Conservation (phyloP, 306 rosid species). For the Dryas drummondii region DNA sequence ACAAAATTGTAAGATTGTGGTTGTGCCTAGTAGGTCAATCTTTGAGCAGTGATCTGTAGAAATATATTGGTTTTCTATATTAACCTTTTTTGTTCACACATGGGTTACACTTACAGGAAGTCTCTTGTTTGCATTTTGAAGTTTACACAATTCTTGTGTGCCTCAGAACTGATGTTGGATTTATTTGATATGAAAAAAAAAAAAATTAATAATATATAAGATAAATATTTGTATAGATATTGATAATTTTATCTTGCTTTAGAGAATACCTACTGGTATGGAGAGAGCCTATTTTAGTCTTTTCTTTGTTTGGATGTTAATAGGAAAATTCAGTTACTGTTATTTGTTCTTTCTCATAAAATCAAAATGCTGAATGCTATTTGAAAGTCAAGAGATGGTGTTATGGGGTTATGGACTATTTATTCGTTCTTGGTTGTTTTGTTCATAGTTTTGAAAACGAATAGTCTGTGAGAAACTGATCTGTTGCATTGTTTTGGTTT, state of each 20-base stretch:
- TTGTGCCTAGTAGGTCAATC: neutral
- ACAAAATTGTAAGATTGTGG: neutral
- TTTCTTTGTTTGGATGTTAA: neutral
- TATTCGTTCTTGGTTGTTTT: neutral
- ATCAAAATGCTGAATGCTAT: neutral
- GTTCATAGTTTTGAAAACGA: neutral
- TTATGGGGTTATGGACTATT: neutral
- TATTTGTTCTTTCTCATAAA: neutral
- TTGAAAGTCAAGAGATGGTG: neutral
- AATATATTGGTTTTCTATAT: neutral
- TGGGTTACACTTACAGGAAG: neutral
- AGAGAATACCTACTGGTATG: neutral
- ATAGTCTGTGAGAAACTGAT: neutral
- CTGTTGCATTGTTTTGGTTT: neutral
- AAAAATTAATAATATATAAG: neutral
- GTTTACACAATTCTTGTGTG: neutral
- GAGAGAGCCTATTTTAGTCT: neutral
- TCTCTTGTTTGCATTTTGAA: neutral
- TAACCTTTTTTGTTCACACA: too few relatives aligned
- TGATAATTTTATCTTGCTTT: neutral
- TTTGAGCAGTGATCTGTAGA: neutral
- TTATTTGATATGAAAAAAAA: neutral
- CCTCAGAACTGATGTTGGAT: neutral
- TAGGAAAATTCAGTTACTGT: neutral
- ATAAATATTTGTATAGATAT: neutral